Base-by-base conservation (phyloP, 2,329 filamentous ascomycete species). In the Alternaria hordeiaustralica region DNA sequence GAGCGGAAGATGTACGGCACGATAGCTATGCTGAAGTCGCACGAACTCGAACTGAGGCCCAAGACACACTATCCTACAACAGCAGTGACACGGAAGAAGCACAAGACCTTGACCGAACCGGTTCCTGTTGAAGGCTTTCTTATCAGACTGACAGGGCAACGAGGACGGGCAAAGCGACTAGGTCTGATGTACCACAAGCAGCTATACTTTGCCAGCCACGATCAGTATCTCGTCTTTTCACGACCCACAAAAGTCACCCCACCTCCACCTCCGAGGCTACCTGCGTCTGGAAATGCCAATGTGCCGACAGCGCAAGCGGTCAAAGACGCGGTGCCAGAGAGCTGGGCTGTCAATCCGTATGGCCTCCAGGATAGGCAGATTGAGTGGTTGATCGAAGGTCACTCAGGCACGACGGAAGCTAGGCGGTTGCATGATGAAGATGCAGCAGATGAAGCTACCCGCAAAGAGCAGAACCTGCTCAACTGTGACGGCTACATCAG, bases 1-100 rank as follows among this genome's bases (percentile, higher is more conserved):
- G 89, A 91, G 73, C 84, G 88, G 67, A 87, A 87, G 64, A 91
- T 91, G 89, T 90, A 90, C 66, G 89, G 89, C 36, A 87, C 88
- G 0, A 87, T 91, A 66, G 89, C 87, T 30, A 90, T 91, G 88
- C 82, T 87, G 66, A 85, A 84, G 54, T 88, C 88, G 3, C 89
- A 91, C 72, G 88, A 91, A 55, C 84, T 91, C 15, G 88, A 91
- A 74, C 76, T 91, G 43, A 84, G 89, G 4, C 88, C 88, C 0
- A 90, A 90, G 73, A 81, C 86, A 58, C 89, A 91, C 73, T 91
- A 90, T 70, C 85, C 88, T 3, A 87, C 87, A 2, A 82, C 76
- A 15, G 80, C 82, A 5, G 79, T 81, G 23, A 77, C 78, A 1
- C 77, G 77, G 7, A 80, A 77, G 63, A 80, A 78, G 60, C 71